phyloP scores from a whole-genome alignment of 306 rosid species.

The Trifolium fragiferum region DNA sequence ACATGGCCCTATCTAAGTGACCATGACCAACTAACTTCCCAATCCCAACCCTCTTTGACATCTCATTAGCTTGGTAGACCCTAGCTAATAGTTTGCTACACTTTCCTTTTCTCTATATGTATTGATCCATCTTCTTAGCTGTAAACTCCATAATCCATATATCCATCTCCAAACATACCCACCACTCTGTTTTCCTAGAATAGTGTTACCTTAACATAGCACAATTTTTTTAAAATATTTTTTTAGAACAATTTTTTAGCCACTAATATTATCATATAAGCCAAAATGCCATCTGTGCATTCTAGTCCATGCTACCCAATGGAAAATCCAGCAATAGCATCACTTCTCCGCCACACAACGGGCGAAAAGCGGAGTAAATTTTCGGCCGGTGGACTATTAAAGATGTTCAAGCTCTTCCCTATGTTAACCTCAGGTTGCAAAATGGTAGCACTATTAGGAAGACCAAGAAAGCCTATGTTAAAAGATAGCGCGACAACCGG shows the following conservation, averaged over 20 bases:
- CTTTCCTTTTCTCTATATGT: constrained; percentile 25
- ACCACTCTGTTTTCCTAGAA: constrained; percentile 28
- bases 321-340: constrained; percentile 75
- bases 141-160: constrained; percentile 20
- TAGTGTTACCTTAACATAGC: background rate
- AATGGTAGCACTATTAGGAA: constrained; percentile 87
- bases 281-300: constrained; percentile 70
- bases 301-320: constrained; percentile 76
- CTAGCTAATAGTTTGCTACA: constrained; percentile 23
- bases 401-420: constrained; percentile 83
- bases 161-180: constrained; percentile 31
- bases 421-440: constrained; percentile 94
- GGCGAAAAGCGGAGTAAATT: constrained; percentile 54
- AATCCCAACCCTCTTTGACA: constrained; percentile 36
- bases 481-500: constrained; percentile 89
- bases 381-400: constrained; percentile 63
- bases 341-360: constrained; percentile 60
- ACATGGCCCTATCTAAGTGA: constrained; percentile 41
- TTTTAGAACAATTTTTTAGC: too few species aligned
- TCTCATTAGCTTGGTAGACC: constrained; percentile 38
- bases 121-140: constrained; percentile 30
- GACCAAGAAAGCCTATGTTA: constrained; percentile 74
- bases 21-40: constrained; percentile 53
- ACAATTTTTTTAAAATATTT: background rate
- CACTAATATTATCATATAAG: background rate